Base-by-base conservation (phyloP, 108 stramenopile genomes). In the Conticribra weissflogii region DNA sequence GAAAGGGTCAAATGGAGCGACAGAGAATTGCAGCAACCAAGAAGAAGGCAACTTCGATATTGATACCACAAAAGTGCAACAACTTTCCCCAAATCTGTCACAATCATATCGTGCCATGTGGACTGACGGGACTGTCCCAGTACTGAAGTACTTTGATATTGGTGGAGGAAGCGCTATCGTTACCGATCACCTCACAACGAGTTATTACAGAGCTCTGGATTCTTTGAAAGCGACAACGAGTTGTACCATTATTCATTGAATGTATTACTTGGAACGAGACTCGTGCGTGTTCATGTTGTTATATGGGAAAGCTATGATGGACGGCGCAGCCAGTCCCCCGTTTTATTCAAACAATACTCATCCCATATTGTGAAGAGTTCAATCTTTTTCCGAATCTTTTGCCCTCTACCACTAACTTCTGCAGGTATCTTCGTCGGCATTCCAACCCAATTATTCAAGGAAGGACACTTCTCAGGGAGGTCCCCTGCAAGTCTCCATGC, bases 151-250 rank as follows among this genome's bases (percentile, higher is more conserved):
- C 45, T 74, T 90, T 44, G 89, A 90, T 55, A 46, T 88, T 23
- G 85, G 84, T 46, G 85, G 56, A n/a, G 77, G 85, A n/a, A 62
- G 66, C 32, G 44, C 68, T 45, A 81, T 86, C 54, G 69, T 87
- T n/a, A 79, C 82, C 1, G 86, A 91, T 79, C 90, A 91, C 63
- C 55, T 86, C n/a, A 84, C 86, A 28, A 63, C 82, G 2, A 67
- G 66, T 45, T 67, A 67, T 24, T 67, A 67, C 23, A 41, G 54
- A 46, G 66, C 64, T 7, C 22, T 65, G 12, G 33, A 52, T 8
- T 52, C 64, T 18, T 28, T 65, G 36, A 12, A 5, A 41, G 36
- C 36, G 12, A 41, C 12, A 12, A 41, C 5, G 12, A 41, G 12
- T 41, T 5, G 5, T 41, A 41, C 5, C 8, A 12, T 12, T 9